phyloP scores from a whole-genome alignment of 768 basidiomycete genomes.

The Amyloporia xantha region DNA sequence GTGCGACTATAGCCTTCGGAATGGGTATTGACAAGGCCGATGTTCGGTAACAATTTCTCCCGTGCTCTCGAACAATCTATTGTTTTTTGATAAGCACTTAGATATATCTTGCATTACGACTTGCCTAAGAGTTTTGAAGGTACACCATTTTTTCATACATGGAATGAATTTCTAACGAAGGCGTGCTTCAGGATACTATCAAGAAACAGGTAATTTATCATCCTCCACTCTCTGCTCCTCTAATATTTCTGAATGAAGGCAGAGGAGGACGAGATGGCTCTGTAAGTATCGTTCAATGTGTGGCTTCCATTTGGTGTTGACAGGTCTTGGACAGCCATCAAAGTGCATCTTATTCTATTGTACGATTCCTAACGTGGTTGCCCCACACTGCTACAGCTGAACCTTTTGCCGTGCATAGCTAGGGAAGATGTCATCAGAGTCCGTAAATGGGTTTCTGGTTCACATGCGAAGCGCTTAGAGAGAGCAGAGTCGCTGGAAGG shows the following conservation, averaged over 20 bases:
- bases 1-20: slow-evolving; percentile 80
- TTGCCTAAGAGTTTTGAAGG: slow-evolving; percentile 82
- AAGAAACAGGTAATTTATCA: slow-evolving; percentile 62
- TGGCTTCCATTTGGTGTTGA: too few species aligned
- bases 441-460: slow-evolving; percentile 41
- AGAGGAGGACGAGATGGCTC: slow-evolving; percentile 74
- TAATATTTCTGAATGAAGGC: slow-evolving; percentile 47
- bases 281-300: slow-evolving; percentile 32
- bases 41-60: slow-evolving; percentile 42
- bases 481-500: slow-evolving; percentile 39
- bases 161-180: not conserved
- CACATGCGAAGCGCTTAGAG: slow-evolving; percentile 38
- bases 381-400: too few species aligned
- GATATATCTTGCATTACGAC: slow-evolving; percentile 79
- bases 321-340: slow-evolving; percentile 49
- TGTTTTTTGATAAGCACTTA: slow-evolving; percentile 8
- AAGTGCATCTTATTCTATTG: slow-evolving; percentile 84
- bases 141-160: slow-evolving; percentile 16
- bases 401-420: too few species aligned
- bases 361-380: too few species aligned
- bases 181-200: slow-evolving; percentile 68
- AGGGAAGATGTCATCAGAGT: slow-evolving; percentile 66
- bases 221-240: too few species aligned
- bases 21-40: slow-evolving; percentile 83
- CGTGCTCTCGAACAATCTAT: not conserved